Evolutionary conservation across 306 rosid genomes (phyloP).

Genomic region (Lathyrus oleraceus): DNA sequence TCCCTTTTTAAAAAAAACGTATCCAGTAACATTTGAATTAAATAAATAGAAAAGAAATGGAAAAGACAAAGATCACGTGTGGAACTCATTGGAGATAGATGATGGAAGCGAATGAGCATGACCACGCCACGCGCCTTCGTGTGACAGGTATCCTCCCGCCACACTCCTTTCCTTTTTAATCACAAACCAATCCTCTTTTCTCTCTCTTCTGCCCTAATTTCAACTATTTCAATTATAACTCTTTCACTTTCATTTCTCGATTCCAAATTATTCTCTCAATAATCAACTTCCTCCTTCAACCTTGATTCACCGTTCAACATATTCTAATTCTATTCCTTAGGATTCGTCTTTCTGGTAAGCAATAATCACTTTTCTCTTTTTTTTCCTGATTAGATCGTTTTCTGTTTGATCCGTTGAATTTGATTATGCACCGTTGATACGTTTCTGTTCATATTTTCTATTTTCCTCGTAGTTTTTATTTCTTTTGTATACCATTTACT

Average conservation of each 20-base stretch:
- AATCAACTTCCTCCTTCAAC: neutral
- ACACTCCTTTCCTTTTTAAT: constrained; percentile 37
- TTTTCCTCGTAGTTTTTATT: neutral
- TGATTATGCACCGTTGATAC: constrained; percentile 14
- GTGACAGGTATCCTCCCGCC: constrained; percentile 50
- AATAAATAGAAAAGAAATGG: neutral
- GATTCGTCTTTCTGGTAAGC: constrained; percentile 30
- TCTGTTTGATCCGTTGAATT: constrained; percentile 25
- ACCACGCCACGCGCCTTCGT: constrained; percentile 51
- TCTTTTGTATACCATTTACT: neutral
- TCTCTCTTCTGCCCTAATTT: constrained; percentile 38
- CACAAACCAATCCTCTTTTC: constrained; percentile 20
- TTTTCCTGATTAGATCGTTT: constrained; percentile 1
- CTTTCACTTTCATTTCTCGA: constrained; percentile 26
- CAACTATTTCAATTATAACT: constrained; percentile 30
- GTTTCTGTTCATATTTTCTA: constrained; percentile 1
- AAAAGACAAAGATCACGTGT: constrained; percentile 45
- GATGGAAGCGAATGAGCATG: constrained; percentile 15
- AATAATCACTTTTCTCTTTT: neutral
- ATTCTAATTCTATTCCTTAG: constrained; percentile 20
- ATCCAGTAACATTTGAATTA: neutral
- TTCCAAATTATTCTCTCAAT: neutral
- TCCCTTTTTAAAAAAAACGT: too few relatives aligned
- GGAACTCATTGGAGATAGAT: constrained; percentile 29
- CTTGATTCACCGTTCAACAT: neutral